A percentile compares a stretch with the other conserved stretches of the same genome.
These are phyloP conservation scores for Thinopyrum elongatum DNA, from an alignment of 176 grass and related monocot species.

Conservation along the genomic window DNA sequence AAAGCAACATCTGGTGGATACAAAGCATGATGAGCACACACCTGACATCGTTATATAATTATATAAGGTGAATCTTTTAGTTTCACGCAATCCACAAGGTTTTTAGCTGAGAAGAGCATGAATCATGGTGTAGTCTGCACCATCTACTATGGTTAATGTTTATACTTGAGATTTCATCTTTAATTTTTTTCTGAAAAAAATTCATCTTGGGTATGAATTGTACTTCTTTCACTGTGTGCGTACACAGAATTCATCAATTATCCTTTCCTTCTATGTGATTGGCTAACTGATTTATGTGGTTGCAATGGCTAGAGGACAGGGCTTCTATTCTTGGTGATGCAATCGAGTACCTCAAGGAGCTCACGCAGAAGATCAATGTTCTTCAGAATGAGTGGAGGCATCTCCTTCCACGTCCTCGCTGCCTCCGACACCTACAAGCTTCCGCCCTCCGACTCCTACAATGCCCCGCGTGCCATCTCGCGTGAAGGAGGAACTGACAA, in stretches of 20 bases:
- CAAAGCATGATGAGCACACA: not conserved
- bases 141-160: not conserved
- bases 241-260: not conserved
- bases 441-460: conserved; percentile 77
- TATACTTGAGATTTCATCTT: conserved; percentile 7
- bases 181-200: not conserved
- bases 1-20: not conserved
- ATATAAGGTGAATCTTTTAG: not conserved
- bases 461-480: conserved; percentile 65
- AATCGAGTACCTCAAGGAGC: conserved; percentile 88
- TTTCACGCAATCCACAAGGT: not conserved
- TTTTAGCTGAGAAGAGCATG: not conserved
- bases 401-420: conserved; percentile 58
- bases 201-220: not conserved
- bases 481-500: conserved; percentile 70
- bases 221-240: conserved; percentile 2
- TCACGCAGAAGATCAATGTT: conserved; percentile 81
- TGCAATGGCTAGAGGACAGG: conserved; percentile 71
- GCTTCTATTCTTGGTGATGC: conserved; percentile 89
- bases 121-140: not conserved
- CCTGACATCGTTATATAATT: not conserved
- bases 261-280: conserved; percentile 32
- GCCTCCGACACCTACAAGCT: conserved; percentile 72
- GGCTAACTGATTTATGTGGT: conserved; percentile 5
- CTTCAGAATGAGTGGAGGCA: conserved; percentile 80